Evolutionary conservation across 208 protist genomes (phyloP), one percentile per base, ranked within the genome.

Genomic region (Trichomonas gallinae): DNA sequence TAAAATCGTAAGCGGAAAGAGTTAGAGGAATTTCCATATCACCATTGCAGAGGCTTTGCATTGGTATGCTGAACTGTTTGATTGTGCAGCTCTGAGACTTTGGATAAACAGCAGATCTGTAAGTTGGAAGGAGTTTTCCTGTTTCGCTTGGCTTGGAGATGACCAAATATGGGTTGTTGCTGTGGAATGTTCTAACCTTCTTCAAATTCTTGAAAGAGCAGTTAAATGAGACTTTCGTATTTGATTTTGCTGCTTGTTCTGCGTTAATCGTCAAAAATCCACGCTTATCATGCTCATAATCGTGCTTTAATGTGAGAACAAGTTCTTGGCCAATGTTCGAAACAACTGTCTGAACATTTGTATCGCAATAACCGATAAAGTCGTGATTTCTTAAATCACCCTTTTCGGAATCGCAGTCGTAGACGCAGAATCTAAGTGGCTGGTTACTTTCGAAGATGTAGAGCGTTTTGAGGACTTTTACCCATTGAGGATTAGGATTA

Each of bases 401-500:
- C 3, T 96, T 96, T 46, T 96, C 51, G 9, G 46, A 63, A 36
- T 96, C 93, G 49, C 93, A 96, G 34, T 96, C 93, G 34, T 96
- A 96, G 4, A 96, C 93, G 6, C 36, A 23, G 34, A 96, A 82
- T 9, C 93, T 49, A 15, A 96, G 51, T 31, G 51, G 46, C 40
- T 96, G 93, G 2, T 48, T 34, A 83, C 4, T 31, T 82, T 96
- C 93, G 42, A 96, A 96, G 10, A 96, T 31, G 46, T 96, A 96
- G 0, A 48, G 23, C 9, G 51, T 13, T 48, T 58, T 38, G 31
- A 93, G 44, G 44, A 93, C 42, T 38, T 96, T 96, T 1, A 81
- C 51, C 46, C 46, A 96, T 6, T 96, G 10, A 36, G 93, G 93
- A 96, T 96, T 96, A 46, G 93, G 93, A 82, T 96, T 40, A 46